Conservation (phyloP, 495 filamentous ascomycete genomes). For the Podospora fimiseda region DNA sequence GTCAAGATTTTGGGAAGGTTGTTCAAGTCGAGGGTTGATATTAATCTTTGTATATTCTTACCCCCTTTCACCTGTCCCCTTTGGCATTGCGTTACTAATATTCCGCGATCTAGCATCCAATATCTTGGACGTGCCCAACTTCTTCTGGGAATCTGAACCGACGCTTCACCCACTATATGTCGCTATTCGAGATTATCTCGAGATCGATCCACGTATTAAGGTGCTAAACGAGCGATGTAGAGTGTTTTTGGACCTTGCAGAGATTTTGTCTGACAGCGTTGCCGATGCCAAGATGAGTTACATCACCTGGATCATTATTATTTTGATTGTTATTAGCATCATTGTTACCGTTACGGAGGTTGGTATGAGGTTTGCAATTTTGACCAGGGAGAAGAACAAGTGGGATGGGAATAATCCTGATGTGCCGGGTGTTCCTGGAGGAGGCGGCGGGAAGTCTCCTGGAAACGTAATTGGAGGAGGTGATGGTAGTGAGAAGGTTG, state of each 20-base stretch:
- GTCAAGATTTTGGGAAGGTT: slow-evolving; percentile 83
- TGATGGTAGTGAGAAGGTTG: slow-evolving; percentile 9
- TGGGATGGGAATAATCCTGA: slow-evolving; percentile 9
- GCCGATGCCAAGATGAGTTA: slow-evolving; percentile 88
- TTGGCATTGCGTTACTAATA: neutral
- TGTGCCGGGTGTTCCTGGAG: neutral
- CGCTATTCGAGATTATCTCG: slow-evolving; percentile 93
- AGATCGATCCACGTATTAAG: slow-evolving; percentile 90
- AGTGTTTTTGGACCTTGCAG: slow-evolving; percentile 93
- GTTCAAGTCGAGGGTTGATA: slow-evolving; percentile 92
- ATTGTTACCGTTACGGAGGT: slow-evolving; percentile 87
- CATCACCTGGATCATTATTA: slow-evolving; percentile 97
- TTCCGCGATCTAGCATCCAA: no score
- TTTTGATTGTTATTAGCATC: slow-evolving; percentile 86
- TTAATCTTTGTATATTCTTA: slow-evolving; percentile 78
- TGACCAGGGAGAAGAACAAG: slow-evolving; percentile 43
- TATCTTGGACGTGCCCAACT: slow-evolving; percentile 93
- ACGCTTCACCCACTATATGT: slow-evolving; percentile 90
- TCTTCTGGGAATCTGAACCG: slow-evolving; percentile 98
- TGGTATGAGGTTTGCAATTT: slow-evolving; percentile 74
- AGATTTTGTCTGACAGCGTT: slow-evolving; percentile 88
- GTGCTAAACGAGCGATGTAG: slow-evolving; percentile 94
- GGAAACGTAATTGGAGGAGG: slow-evolving; percentile 7
- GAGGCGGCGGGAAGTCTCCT: neutral
- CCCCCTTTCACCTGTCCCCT: neutral